Evolutionary conservation across 805 yeast species (phyloP), one percentile per base, ranked within the genome.

Genomic region (Lipomyces mesembrius): DNA sequence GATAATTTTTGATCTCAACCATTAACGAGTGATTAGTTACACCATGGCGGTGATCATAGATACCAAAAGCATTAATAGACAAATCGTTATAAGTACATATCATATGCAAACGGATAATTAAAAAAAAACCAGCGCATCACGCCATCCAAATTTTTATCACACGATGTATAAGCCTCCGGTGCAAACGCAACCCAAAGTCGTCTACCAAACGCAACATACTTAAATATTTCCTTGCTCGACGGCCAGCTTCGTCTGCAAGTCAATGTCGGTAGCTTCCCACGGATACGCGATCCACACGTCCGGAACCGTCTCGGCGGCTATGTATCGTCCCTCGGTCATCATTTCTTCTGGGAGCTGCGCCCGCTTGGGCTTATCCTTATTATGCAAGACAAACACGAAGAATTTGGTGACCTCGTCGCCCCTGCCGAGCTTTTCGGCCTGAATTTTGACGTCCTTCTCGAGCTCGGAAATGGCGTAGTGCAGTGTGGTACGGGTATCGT

Each of bases 231-330:
- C 93, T 79, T 90, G 96, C 61, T 79, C 81, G 62, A 80, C 79
- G 35, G 96, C 94, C 49, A 76, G 74, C 71, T 81, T 81, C 29
- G 95, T 88, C 76, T 91, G 97, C 69, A 82, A 82, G 74, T 90
- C 96, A 72, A 91, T 91, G 77, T 91, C 95, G 34, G 78, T 79
- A 22, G 95, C 89, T 76, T 91, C 97, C 96, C 96, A 91, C 53
- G 97, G 97, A 78, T 91, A 91, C 54, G 94, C 92, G 73, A 91
- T 86, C 97, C 97, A 91, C 74, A 80, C 81, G 75, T 91, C 96
- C 32, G 87, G 87, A 52, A 89, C 89, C 53, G 90, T 87, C 72
- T 85, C 82, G 53, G 94, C 96, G 60, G 91, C 89, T 58, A 88
- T 77, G 77, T 91, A 91, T 68, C 86, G 83, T 62, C 89, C 89